Percentiles rank a stretch among this genome's conserved stretches.
These are phyloP conservation scores for Picea engelmannii DNA, from an alignment of 83 land plant genomes.

Conservation along the genomic window DNA sequence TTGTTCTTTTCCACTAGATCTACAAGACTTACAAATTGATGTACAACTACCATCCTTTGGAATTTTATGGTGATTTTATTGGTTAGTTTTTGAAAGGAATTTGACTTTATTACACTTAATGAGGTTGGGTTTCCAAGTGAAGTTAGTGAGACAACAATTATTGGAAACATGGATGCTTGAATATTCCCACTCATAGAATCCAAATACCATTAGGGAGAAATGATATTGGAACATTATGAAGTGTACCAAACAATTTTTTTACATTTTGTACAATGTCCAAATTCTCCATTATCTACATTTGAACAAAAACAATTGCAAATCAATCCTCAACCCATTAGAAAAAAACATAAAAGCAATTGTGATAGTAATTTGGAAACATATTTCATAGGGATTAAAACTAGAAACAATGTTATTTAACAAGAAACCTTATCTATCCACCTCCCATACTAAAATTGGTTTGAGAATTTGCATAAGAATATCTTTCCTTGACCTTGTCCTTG, in stretches of 20 bases:
- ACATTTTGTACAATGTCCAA: constrained; percentile 30
- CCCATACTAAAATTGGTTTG: not conserved
- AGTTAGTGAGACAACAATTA: not conserved
- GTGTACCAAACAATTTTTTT: constrained; percentile 37
- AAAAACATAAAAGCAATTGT: not conserved
- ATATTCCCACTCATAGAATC: constrained; percentile 16
- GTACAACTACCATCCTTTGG: not conserved
- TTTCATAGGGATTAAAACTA: not conserved
- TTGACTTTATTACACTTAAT: not conserved
- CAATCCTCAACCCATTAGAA: not conserved
- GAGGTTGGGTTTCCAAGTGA: not conserved
- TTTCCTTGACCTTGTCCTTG: not conserved
- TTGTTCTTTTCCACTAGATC: constrained; percentile 4
- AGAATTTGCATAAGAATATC: not conserved
- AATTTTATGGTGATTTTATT: not conserved
- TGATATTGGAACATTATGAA: constrained; percentile 34
- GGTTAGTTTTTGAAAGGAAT: not conserved
- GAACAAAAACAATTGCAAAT: not conserved
- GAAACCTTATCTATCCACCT: not conserved
- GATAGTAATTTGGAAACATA: not conserved
- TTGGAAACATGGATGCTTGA: constrained; percentile 1
- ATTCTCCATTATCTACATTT: constrained; percentile 56
- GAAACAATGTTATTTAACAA: not conserved
- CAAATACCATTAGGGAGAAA: constrained; percentile 18
- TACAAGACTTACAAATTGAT: not conserved